Percentiles rank a stretch among this genome's conserved stretches.
These are phyloP conservation scores for Coix lacrymajobi DNA, from an alignment of 176 grass and related monocot genomes.

Conservation along the genomic window DNA sequence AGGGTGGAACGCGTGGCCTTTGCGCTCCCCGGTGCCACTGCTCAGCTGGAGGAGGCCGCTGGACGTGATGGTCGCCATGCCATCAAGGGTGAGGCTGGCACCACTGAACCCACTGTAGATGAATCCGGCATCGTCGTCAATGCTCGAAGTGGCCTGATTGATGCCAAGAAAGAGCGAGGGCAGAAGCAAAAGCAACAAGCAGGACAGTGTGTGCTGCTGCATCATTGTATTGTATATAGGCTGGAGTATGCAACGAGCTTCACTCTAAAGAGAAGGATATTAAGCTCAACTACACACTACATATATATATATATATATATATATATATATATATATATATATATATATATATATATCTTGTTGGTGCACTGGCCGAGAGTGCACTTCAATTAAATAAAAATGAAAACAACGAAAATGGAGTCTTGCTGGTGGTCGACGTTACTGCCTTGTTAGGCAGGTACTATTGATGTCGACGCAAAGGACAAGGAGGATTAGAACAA, in stretches of 20 bases:
- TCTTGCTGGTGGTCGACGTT: background rate
- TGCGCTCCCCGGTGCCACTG: background rate
- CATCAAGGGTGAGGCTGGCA: background rate
- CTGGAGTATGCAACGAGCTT: background rate
- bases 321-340: background rate
- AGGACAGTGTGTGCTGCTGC: background rate
- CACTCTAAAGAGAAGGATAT: background rate
- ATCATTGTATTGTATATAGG: background rate
- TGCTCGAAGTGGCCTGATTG: background rate
- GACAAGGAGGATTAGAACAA: background rate
- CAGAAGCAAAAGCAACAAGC: background rate
- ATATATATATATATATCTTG: background rate
- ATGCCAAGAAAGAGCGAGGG: background rate
- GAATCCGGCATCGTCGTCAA: background rate
- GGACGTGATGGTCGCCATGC: background rate
- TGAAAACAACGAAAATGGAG: background rate
- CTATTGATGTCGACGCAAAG: background rate
- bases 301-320: background rate
- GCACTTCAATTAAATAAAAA: background rate
- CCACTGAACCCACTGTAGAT: background rate
- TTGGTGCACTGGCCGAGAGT: background rate
- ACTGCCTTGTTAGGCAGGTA: background rate
- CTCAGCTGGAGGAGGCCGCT: constrained; percentile 32
- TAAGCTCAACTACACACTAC: background rate
- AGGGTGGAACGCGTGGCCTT: constrained; percentile 33